phyloP scores from a whole-genome alignment of 2,329 filamentous ascomycete species.

The Chrysosporium queenslandicum region DNA sequence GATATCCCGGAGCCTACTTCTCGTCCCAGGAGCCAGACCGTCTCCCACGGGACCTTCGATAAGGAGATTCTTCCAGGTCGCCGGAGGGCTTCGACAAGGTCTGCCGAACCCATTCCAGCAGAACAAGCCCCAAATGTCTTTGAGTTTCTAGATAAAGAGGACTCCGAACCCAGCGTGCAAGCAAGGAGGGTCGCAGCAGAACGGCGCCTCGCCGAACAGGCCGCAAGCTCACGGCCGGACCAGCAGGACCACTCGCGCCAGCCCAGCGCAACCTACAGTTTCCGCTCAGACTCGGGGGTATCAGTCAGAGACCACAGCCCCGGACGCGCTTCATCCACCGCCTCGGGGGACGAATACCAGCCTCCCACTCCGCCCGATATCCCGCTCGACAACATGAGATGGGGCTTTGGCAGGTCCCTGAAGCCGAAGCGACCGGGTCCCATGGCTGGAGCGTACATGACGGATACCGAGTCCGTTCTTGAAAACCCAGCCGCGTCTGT shows the following conservation, averaged over 20 bases:
- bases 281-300: slow-evolving; percentile 29
- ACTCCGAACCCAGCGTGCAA: slow-evolving; percentile 4
- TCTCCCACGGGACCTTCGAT: slow-evolving; percentile 1
- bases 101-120: slow-evolving; percentile 5
- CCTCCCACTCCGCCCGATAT: slow-evolving; percentile 23
- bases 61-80: slow-evolving; percentile 4
- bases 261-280: slow-evolving; percentile 20
- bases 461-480: slow-evolving; percentile 15
- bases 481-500: slow-evolving; percentile 20
- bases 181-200: slow-evolving; percentile 6
- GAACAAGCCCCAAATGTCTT: slow-evolving; percentile 30
- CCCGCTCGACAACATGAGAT: slow-evolving; percentile 22
- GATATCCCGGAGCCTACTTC: slow-evolving; percentile 5
- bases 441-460: slow-evolving; percentile 18
- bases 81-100: slow-evolving; percentile 8
- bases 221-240: background rate
- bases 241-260: slow-evolving; percentile 16
- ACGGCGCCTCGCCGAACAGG: slow-evolving; percentile 3
- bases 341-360: slow-evolving; percentile 26
- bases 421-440: slow-evolving; percentile 6
- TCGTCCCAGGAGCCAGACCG: slow-evolving; percentile 13
- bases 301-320: slow-evolving; percentile 27
- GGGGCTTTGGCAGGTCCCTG: slow-evolving; percentile 19
- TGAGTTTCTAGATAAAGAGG: slow-evolving; percentile 29
- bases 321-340: slow-evolving; percentile 27